A percentile compares a stretch with the other conserved stretches of the same genome.
Conservation (phyloP, 306 rosid species). For the Alnus glutinosa region DNA sequence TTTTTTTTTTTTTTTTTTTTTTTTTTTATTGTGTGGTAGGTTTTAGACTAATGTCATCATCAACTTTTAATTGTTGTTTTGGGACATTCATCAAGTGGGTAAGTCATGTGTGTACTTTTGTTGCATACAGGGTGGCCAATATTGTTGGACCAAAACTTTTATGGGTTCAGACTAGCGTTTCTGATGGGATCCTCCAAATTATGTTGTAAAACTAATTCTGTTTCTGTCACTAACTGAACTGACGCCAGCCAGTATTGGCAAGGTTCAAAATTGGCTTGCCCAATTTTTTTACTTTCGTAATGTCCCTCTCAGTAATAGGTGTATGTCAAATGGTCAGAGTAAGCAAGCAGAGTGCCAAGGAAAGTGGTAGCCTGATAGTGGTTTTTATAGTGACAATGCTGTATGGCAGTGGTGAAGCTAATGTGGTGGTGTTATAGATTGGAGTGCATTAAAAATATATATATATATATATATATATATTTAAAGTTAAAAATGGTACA, state of each 20-base stretch:
- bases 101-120: too few relatives aligned
- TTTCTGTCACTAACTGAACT: background rate
- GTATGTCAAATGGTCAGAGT: background rate
- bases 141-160: background rate
- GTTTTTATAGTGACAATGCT: background rate
- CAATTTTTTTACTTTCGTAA: background rate
- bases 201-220: background rate
- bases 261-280: background rate
- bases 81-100: background rate
- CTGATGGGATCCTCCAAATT: background rate
- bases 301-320: background rate
- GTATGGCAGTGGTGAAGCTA: background rate
- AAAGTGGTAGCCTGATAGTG: background rate
- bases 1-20: background rate
- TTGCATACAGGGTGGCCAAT: too few relatives aligned
- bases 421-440: background rate
- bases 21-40: background rate
- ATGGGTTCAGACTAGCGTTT: background rate
- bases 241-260: background rate
- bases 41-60: background rate
- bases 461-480: too few relatives aligned
- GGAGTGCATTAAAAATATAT: background rate
- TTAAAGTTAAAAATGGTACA: background rate
- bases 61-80: background rate
- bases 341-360: background rate